A percentile compares a stretch with the other conserved stretches of the same genome.
These are phyloP conservation scores for Coemansia sp. DNA, from an alignment of 192 early-diverging fungal species.

Conservation along the genomic window DNA sequence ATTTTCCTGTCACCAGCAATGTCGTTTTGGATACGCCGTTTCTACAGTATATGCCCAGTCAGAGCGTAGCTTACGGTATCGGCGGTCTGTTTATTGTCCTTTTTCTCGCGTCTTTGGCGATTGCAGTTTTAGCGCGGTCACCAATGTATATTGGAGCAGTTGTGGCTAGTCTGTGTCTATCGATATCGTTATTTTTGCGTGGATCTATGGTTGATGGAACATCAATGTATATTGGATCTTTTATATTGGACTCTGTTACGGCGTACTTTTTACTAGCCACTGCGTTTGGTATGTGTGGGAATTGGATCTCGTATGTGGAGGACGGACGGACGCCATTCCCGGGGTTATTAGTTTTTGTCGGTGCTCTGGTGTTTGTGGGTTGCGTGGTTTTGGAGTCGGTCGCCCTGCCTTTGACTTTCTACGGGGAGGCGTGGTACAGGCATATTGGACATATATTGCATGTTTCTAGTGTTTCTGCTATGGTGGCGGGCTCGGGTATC, in stretches of 20 bases:
- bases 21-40: constrained; percentile 22
- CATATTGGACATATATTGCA: constrained; percentile 25
- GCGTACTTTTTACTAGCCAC: constrained; percentile 18
- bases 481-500: constrained; percentile 11
- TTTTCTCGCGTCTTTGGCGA: constrained; percentile 6
- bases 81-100: constrained; percentile 39
- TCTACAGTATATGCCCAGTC: constrained; percentile 26
- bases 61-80: constrained; percentile 27
- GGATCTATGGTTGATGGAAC: constrained; percentile 11
- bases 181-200: constrained; percentile 34
- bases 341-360: background rate
- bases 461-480: constrained; percentile 1
- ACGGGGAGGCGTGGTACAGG: background rate
- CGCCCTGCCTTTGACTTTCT: constrained; percentile 20
- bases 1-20: background rate
- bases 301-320: constrained; percentile 23
- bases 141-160: constrained; percentile 11
- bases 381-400: constrained; percentile 21
- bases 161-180: constrained; percentile 10
- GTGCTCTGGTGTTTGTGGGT: background rate
- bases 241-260: constrained; percentile 23
- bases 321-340: background rate
- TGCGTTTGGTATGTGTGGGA: constrained; percentile 9
- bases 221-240: constrained; percentile 22
- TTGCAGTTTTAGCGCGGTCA: background rate